Base-by-base conservation (phyloP, 1,139 yeast genomes). In the Sugiyamaella castrensis region DNA sequence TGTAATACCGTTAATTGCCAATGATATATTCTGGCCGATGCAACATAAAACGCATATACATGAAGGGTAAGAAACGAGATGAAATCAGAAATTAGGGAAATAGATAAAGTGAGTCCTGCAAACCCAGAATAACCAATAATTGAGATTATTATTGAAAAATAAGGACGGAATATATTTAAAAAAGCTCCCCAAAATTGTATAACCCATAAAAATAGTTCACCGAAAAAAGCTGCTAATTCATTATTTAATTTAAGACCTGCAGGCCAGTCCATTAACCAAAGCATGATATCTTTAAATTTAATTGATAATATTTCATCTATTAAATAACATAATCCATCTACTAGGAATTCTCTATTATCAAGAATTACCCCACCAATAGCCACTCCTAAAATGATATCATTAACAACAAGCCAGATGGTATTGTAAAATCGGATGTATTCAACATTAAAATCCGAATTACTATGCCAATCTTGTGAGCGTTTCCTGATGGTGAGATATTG, bases 221-320 rank as follows among this genome's bases (percentile, higher is more conserved):
- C 96, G 65, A 91, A 75, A 61, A 94, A 94, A 27, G 74, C 76
- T 0, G 97, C 91, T 32, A 94, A 72, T 61, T 89, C 97, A 50
- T 81, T 83, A 66, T 94, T 94, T 51, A 94, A 76, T 63, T 94
- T 94, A 61, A 94, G 82, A 2, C 98, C 98, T 8, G 95, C 96
- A 0, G 98, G 98, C 64, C 92, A 87, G 56, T 79, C 79, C 70
- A 91, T 88, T 32, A 94, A 73, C 94, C 96, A 86, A 1, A 72
- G 58, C 10, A 91, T 81, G 30, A 84, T 67, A 2, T 64, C 58
- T 36, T 74, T 71, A 44, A 84, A 68, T 34, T 68, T 68, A 26
- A 66, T 62, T 1, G 77, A 68, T 8, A 82, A 52, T 0, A 61
- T 46, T 24, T 66, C 61, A 39, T 75, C 73, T 37, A 80, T 64